Evolutionary conservation across 305 asterid species (phyloP).

Genomic region (Fraxinus baroniana): DNA sequence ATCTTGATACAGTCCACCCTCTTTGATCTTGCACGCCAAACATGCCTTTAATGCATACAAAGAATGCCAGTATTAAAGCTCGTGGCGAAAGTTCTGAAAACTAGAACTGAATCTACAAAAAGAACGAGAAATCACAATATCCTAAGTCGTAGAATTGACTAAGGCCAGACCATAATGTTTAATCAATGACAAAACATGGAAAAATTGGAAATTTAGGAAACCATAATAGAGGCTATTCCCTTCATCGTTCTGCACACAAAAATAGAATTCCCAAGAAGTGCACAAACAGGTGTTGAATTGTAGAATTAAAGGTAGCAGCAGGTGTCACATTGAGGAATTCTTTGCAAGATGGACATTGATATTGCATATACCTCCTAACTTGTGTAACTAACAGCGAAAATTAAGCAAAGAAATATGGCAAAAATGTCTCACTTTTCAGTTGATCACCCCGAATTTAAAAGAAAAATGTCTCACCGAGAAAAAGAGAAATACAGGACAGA

Average conservation of each 20-base stretch:
- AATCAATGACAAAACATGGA: background rate
- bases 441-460: background rate
- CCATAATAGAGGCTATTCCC: background rate
- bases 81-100: background rate
- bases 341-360: background rate
- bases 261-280: background rate
- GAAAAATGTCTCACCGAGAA: constrained; percentile 3
- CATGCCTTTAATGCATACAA: background rate
- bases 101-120: background rate
- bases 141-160: background rate
- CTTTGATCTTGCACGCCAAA: background rate
- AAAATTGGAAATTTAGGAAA: background rate
- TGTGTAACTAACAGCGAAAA: background rate
- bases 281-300: background rate
- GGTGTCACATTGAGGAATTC: background rate
- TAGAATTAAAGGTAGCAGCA: background rate
- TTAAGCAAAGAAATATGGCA: background rate
- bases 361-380: background rate
- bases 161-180: background rate
- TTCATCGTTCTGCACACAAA: background rate
- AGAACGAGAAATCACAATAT: background rate
- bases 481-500: constrained; percentile 14
- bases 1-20: background rate
- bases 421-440: background rate
- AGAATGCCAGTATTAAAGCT: background rate